Base-by-base conservation (phyloP, 2,329 filamentous ascomycete genomes). In the Stachybotrys elegans region DNA sequence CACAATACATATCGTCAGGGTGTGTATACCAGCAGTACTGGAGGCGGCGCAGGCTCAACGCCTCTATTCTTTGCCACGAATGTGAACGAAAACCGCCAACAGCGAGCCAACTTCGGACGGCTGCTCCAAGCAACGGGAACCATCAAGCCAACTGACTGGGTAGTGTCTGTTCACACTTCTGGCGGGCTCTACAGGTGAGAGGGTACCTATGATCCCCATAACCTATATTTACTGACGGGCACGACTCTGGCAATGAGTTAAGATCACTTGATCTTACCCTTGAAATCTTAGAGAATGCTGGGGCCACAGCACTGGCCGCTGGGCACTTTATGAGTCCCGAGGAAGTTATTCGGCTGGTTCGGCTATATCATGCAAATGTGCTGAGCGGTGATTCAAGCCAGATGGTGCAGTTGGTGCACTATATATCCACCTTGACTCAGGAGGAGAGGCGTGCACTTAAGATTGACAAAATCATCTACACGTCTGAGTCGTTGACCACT, bases 391-490 rank as follows among this genome's bases (percentile, higher is more conserved):
- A 71, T 16, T 56, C 56, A 1, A 64, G 62, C 22, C 67, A 70
- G 39, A 43, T 72, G 1, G 44, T 70, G 1, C 57, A 65, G 2
- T 34, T 71, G 2, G 56, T 63, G 0, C 55, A 66, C 12, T 46
- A 65, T 39, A 60, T 72, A 4, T 60, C 65, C 3, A 56, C 52
- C 0, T 47, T 70, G 0, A 31, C 56, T 0, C 20, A 17, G 4
- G 40, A 39, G 19, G 45, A 48, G 5, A 50, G 53, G 2, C 25
- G 52, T 0, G 43, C 45, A 5, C 52, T 72, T 29, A 56, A 49
- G 1, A 32, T 73, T 0, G 43, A 58, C 12, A 73, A 72, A 47
- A 54, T 72, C 1, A 58, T 73, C 4, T 73, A 73, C 44, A 72
- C 70, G 0, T 73, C 70, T 0, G 70, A 74, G 23, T 49, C 58